Evolutionary conservation across 306 rosid species (phyloP), one percentile per base, ranked within the genome.

Genomic region (Vigna trinervia): DNA sequence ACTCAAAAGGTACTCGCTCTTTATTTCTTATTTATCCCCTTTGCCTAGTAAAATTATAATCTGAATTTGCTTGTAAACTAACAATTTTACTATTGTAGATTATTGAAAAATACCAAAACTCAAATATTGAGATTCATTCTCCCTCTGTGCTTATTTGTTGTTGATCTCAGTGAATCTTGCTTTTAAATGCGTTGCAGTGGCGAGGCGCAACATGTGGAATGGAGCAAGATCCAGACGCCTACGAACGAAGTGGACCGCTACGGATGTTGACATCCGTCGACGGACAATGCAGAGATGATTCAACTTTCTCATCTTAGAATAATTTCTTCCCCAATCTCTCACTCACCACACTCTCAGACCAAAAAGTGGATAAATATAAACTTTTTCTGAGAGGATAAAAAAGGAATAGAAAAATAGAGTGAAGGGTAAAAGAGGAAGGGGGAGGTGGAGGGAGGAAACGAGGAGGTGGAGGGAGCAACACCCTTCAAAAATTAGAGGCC

Each of bases 171-270:
- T 23, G 8, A 50, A 6, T 57, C 41, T n/a, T 12, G 52, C 10
- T 45, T 80, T 71, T 80, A 19, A 36, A 75, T 80, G 72, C 32
- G 76, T 39, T 75, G 17, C 51, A 95, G 98, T 72, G 98, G 97
- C 51, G 98, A 95, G 85, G 97, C 97, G 2, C 85, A 92, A 52
- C 90, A 89, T 78, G 96, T 95, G 30, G 97, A 95, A 19, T 95
- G 98, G 98, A 89, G 97, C 51, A 92, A 95, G 96, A 95, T 95
- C 91, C 91, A 87, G 89, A 90, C 98, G 38, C 97, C 98, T 48
- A 95, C 98, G 34, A 97, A 95, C 74, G 90, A 95, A 82, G 88
- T 88, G 15, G 98, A 22, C 22, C 22, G 22, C 22, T 22, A 22
- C 22, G 23, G 23, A 22, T 1, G 23, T 22, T 22, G 23, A 22